Evolutionary conservation across 208 protist species (phyloP).

Genomic region (Leptomonas pyrrhocoris): DNA sequence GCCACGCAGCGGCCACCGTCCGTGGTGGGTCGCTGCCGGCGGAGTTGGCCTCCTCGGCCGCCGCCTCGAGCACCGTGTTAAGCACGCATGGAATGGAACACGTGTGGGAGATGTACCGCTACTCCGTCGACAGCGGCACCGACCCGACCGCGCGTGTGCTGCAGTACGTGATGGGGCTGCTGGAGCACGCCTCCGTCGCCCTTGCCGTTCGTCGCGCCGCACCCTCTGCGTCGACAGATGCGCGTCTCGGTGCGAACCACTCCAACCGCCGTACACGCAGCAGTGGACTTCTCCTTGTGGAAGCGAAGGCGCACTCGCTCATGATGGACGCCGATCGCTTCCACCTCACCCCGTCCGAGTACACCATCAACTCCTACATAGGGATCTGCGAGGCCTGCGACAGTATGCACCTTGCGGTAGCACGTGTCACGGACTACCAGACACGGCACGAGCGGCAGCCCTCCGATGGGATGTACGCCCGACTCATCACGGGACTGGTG

Average conservation of each 20-base stretch:
- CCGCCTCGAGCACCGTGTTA: conserved; percentile 48
- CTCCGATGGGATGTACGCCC: conserved; percentile 60
- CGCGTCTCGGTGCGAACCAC: neutral
- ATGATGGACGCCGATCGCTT: conserved; percentile 84
- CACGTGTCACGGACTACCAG: conserved; percentile 74
- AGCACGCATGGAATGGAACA: conserved; percentile 39
- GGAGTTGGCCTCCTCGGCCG: conserved; percentile 41
- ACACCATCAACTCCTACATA: conserved; percentile 79
- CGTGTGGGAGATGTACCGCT: conserved; percentile 81
- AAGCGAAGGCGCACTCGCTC: conserved; percentile 78
- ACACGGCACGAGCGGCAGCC: conserved; percentile 70
- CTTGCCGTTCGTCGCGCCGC: conserved; percentile 18
- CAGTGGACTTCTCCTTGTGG: conserved; percentile 39
- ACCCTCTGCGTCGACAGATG: neutral
- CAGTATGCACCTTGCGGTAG: conserved; percentile 80
- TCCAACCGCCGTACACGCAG: conserved; percentile 12
- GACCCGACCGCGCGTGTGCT: conserved; percentile 66
- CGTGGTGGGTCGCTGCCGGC: conserved; percentile 36
- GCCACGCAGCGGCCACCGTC: neutral
- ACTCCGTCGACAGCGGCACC: conserved; percentile 85
- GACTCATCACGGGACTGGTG: conserved; percentile 64
- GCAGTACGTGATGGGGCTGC: conserved; percentile 81
- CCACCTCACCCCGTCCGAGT: conserved; percentile 66
- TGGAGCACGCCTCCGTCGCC: conserved; percentile 43
- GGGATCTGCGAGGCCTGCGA: conserved; percentile 59